Base-by-base conservation (phyloP, 305 asterid species). In the Fraxinus greggii region DNA sequence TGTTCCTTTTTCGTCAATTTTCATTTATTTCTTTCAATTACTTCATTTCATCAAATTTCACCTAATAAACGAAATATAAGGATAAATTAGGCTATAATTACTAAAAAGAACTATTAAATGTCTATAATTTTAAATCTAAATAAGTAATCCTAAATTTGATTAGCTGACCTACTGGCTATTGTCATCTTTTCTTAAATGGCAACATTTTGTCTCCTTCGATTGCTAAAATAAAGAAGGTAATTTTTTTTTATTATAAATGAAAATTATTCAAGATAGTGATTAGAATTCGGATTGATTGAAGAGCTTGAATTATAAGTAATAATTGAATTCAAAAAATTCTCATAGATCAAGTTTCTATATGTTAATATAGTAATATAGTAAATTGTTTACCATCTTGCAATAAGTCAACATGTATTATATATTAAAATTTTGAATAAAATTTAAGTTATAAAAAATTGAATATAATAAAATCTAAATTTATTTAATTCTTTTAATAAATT, bases 201-300 rank as follows among this genome's bases (percentile, higher is more conserved):
- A 79, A 83, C 83, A 72, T 26, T 13, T 79, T 87, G 86, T 85
- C 87, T 63, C 86, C 80, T 83, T 87, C 88, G 79, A 83, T 80
- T 10, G 56, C 83, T 51, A 54, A 31, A 56, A 36, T 36, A 61
- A 23, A 23, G 72, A 8, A 56, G 10, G 7, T 56, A 1, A 0
- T 56, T 56, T 0, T 5, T 54, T n/a, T 48, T 48, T 48, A 54
- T 54, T 54, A 17, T 5, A n/a, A 4, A 54, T 54, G 24, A 54
- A 54, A 54, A 54, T n/a, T 54, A 54, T 54, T 54, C 24, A 54
- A 54, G 65, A 56, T 56, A 19, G 65, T 56, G 65, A 6, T 51
- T 51, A 1, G 23, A 51, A 51, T 3, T 17, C 21, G 61, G 61
- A 17, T 6, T 4, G 61, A 21, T 48, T 48, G 61, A 17, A 48